Evolutionary conservation across 345 rosid genomes (phyloP), one percentile per base, ranked within the genome.

Genomic region (Brassica rapa): DNA sequence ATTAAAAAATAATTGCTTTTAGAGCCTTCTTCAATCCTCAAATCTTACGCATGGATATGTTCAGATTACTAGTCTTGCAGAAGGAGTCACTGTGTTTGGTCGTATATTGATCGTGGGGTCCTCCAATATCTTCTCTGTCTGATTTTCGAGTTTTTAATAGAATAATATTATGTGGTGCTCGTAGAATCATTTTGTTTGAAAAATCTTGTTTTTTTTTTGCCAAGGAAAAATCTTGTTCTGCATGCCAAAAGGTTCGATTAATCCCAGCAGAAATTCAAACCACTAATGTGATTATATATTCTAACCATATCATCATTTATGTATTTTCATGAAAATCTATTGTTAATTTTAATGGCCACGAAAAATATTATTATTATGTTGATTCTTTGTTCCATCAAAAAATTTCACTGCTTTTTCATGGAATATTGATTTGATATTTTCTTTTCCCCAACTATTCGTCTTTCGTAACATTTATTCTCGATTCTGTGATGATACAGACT

Each of bases 11-110:
- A 39, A 24, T 32, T 43, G 51, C 51, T 23, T 21, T 6, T 43
- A 1, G 21, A 43, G 51, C 19, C 55, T 4, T 24, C 30, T 35
- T 66, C 27, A 66, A 66, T 43, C 60, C 51, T 68, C 57, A 30
- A 69, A 77, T 72, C 73, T 73, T 57, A 60, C 43, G 72, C 43
- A 73, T 79, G 74, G 82, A 79, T 79, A 79, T 73, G 82, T 66
- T 67, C 73, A 66, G 24, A 70, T 32, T 46, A 21, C 16, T 49
- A n/a, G 6, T 49, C 55, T 49, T 49, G 55, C 53, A 27, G 43
- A 70, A 10, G 9, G 65, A 69, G 74, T 68, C 70, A 64, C 37
- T 79, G 70, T 72, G 55, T 78, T 79, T 74, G 82, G 74, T 53
- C 14, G 82, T 79, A 68, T 74, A 68, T 74, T 79, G 70, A 59